Evolutionary conservation across 2,329 filamentous ascomycete species (phyloP), one percentile per base, ranked within the genome.

Genomic region (Alternaria incomplexa): DNA sequence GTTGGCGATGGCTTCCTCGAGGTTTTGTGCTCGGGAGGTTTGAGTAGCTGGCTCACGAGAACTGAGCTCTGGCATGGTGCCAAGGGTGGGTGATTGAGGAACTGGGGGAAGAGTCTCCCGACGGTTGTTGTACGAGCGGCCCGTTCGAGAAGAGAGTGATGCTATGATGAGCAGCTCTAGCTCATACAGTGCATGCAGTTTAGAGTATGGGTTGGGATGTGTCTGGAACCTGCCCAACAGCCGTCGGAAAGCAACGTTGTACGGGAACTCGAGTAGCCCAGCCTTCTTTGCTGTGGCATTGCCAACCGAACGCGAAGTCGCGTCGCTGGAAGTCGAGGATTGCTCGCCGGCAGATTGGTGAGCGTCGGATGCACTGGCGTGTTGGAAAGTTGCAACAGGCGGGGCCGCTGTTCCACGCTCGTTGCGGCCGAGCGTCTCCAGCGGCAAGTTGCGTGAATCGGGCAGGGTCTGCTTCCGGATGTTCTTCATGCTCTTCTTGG

Each of bases 161-260:
- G 92, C 91, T 25, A 92, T 84, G 60, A 97, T 92, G 48, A 99
- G 85, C 45, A 91, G 88, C 73, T 96, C 90, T 6, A 99, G 85
- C 77, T 97, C 93, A 64, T 91, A 89, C 5, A 98, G 83, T 0
- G 92, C 91, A 67, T 91, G 90, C 12, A 99, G 86, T 80, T 99
- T 99, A 22, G 88, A 86, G 69, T 91, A 91, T 0, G 96, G 96
- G 74, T 96, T 97, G 0, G 93, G 92, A 68, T 96, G 92, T 5
- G 94, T 92, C 45, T 92, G 93, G 70, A 99, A 97, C 82, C 93
- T 93, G 66, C 89, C 89, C 30, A 98, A 84, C 1, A 98, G 84
- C 12, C 90, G 89, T 68, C 89, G 86, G 75, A 97, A 97, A 1
- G 93, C 91, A 68, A 89, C 88, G 55, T 88, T 88, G 75, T 95